Evolutionary conservation across 805 yeast species (phyloP).

Genomic region (Cyberlindnera subsufficiens): DNA sequence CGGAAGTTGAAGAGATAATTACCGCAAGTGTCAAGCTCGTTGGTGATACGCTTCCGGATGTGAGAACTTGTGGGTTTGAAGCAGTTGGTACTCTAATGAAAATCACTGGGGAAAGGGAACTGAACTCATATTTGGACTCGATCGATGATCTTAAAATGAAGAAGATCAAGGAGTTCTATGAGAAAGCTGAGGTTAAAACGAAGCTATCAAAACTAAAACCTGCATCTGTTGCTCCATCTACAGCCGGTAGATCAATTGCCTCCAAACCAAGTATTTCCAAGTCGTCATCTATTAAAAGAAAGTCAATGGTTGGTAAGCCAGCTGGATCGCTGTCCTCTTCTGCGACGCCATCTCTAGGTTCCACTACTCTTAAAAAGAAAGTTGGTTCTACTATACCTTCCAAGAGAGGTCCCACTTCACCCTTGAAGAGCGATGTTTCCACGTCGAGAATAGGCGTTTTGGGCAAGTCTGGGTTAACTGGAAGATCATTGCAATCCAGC

Average conservation of each 20-base stretch:
- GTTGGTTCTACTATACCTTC: slow-evolving; percentile 43
- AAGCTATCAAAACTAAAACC: slow-evolving; percentile 25
- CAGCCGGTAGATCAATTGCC: slow-evolving; percentile 8
- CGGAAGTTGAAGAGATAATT: slow-evolving; percentile 54
- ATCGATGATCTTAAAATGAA: slow-evolving; percentile 71
- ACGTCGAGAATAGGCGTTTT: slow-evolving; percentile 21
- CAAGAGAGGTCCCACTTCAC: slow-evolving; percentile 68
- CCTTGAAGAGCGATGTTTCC: slow-evolving; percentile 39
- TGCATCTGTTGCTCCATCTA: slow-evolving; percentile 13
- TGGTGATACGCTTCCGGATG: slow-evolving; percentile 78
- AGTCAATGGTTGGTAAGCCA: slow-evolving; percentile 13
- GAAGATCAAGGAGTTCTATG: slow-evolving; percentile 58
- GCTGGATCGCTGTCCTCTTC: slow-evolving; percentile 5
- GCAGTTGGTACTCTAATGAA: slow-evolving; percentile 78
- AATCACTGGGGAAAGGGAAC: slow-evolving; percentile 68
- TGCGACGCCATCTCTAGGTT: slow-evolving; percentile 3
- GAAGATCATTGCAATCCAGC: slow-evolving; percentile 33
- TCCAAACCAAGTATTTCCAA: slow-evolving; percentile 4
- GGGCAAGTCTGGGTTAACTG: slow-evolving; percentile 32
- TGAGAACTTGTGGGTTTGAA: slow-evolving; percentile 72
- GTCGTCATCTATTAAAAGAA: slow-evolving; percentile 6
- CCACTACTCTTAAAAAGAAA: slow-evolving; percentile 9
- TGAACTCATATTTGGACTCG: slow-evolving; percentile 54
- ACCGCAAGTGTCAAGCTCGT: slow-evolving; percentile 55
- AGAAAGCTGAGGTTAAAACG: slow-evolving; percentile 49